Evolutionary conservation across 129 eudicot genomes (phyloP).

Genomic region (Tanacetum coccineum): DNA sequence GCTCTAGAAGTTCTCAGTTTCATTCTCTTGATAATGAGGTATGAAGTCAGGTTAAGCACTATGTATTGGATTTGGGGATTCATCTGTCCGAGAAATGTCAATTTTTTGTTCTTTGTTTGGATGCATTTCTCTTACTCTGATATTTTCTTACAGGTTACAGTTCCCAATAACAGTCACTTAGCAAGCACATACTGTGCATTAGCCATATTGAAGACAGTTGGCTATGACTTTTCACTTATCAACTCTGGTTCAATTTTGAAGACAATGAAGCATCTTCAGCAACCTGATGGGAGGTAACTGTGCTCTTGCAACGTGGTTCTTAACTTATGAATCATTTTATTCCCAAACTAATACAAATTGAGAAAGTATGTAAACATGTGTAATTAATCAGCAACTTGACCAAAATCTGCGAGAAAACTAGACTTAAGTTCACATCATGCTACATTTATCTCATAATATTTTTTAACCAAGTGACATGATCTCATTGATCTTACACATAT

Average conservation of each 20-base stretch:
- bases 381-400: not conserved
- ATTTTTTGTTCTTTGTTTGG: constrained; percentile 1
- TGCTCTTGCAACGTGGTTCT: not conserved
- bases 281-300: constrained; percentile 77
- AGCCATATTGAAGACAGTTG: constrained; percentile 79
- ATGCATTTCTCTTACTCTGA: constrained; percentile 1
- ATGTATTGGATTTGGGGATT: not conserved
- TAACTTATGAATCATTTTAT: not conserved
- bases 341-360: not conserved
- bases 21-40: constrained; percentile 53
- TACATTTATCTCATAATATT: not conserved
- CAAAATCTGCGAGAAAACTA: not conserved
- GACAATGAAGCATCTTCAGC: constrained; percentile 87
- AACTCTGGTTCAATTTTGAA: constrained; percentile 46
- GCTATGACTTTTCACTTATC: constrained; percentile 59
- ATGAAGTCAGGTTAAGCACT: constrained; percentile 24
- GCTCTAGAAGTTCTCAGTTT: constrained; percentile 87
- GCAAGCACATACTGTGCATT: constrained; percentile 98
- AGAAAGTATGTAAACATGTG: not conserved
- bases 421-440: constrained; percentile 7
- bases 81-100: not conserved
- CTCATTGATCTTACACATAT: not conserved
- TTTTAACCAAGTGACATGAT: not conserved
- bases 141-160: constrained; percentile 43
- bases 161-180: constrained; percentile 83